These are phyloP conservation scores for Tinospora cordifolia DNA, from an alignment of 164 flowering plant genomes.

Conservation along the genomic window DNA sequence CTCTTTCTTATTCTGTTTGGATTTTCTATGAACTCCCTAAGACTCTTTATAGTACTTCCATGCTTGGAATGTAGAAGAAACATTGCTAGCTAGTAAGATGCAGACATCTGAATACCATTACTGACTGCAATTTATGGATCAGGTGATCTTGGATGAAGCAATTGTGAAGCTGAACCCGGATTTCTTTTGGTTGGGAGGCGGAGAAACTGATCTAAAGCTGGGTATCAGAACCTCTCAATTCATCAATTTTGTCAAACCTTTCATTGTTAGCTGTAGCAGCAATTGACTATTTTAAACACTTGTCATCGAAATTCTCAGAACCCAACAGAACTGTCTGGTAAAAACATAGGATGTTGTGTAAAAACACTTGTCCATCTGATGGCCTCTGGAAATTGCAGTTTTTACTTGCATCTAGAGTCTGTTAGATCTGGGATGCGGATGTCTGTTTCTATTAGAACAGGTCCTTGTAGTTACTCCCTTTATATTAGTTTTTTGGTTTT, in stretches of 20 bases:
- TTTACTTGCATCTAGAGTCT: not conserved
- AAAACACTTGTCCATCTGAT: not conserved
- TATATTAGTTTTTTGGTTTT: not conserved
- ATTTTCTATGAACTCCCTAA: not conserved
- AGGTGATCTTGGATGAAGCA: slow-evolving; percentile 98
- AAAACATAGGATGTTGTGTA: not conserved
- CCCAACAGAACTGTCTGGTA: not conserved
- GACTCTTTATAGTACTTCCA: not conserved
- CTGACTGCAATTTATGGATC: slow-evolving; percentile 14
- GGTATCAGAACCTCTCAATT: slow-evolving; percentile 82
- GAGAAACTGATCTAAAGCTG: slow-evolving; percentile 76
- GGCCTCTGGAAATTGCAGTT: not conserved
- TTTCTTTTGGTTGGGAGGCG: slow-evolving; percentile 98
- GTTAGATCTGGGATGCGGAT: not conserved
- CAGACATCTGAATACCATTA: slow-evolving; percentile 2
- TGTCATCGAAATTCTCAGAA: not conserved
- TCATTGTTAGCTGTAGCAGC: slow-evolving; percentile 43
- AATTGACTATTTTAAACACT: not conserved
- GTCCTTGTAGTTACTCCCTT: not conserved
- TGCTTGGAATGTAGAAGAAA: slow-evolving; percentile 1
- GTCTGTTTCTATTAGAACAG: not conserved
- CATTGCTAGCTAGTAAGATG: not conserved
- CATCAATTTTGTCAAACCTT: slow-evolving; percentile 63
- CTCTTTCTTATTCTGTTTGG: not conserved
- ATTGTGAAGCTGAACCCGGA: slow-evolving; percentile 66